Conservation (phyloP, 1,139 yeast genomes). For the Candida sp. region DNA sequence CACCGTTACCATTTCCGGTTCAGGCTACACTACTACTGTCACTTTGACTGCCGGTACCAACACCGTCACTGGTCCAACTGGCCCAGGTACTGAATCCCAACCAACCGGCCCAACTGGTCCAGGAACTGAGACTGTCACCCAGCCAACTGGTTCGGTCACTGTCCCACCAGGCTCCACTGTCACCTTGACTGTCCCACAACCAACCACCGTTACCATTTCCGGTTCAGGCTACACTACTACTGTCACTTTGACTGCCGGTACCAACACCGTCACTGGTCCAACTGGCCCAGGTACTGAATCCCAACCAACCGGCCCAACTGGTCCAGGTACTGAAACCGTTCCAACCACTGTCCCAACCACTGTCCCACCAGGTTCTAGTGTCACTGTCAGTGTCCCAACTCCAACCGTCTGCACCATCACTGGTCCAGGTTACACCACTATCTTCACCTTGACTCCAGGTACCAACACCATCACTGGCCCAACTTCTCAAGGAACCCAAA, state of each 20-base stretch:
- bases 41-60: neutral
- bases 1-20: slow-evolving; percentile 2
- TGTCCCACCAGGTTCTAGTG: too few species aligned
- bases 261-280: neutral
- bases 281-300: too few species aligned
- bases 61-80: neutral
- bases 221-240: slow-evolving; percentile 3
- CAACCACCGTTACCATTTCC: slow-evolving; percentile 1
- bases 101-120: neutral
- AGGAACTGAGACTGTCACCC: neutral
- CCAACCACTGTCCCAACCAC: too few species aligned
- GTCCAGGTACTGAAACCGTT: slow-evolving; percentile 1
- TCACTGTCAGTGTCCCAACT: neutral
- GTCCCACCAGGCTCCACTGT: neutral
- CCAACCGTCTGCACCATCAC: neutral
- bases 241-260: neutral
- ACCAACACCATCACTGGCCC: neutral
- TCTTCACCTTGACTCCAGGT: slow-evolving; percentile 1
- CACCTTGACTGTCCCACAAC: too few species aligned
- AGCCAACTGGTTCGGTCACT: neutral
- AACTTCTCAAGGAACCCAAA: neutral
- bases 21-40: neutral
- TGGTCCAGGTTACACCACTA: slow-evolving; percentile 5
- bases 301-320: neutral
- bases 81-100: neutral